Base-by-base conservation (phyloP, 2,329 filamentous ascomycete genomes). In the Immersiporthe knoxdaviesiana region DNA sequence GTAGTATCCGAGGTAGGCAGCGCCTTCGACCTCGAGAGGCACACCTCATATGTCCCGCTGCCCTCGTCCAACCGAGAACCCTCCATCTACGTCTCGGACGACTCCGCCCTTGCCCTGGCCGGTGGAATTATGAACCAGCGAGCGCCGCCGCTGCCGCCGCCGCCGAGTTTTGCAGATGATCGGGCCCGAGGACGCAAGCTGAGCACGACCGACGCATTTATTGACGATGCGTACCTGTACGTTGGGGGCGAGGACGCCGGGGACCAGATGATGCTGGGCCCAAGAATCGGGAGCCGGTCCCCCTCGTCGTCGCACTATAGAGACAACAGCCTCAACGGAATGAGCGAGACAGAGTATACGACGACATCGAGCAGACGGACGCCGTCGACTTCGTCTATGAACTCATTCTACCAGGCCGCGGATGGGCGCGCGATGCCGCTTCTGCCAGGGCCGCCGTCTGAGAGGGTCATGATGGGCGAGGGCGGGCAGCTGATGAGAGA, bases 1-100 rank as follows among this genome's bases (percentile, higher is more conserved):
- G 84, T 82, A 16, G 84, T 77, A 1, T 88, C 86, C 0, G 79
- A 88, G 14, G 82, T 83, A 10, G 87, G 87, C 64, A 84, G 85
- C 35, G 81, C 88, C 0, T 90, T 90, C 68, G 87, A 90, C 67
- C 81, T 90, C 3, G 88, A 91, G 75, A 84, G 85, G n/a, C 88
- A 90, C 72, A 81, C 86, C 1, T 89, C 87, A 1, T 78, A 88
- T 1, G 87, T 88, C 71, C 74, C 77, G 1, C 76, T 61, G 74
- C 80, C 56, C 44, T 74, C 78, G 4, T 76, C 78, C 0, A 81
- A 79, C 63, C 81, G 87, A 47, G 86, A 88, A 72, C 86, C 86
- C 0, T 88, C 85, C 3, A 88, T 89, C 61, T 90, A 89, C 73
- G 84, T 89, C n/a, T 86, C 85, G 1, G 70, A 69, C 71, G 86